Evolutionary conservation across 805 yeast species (phyloP), one percentile per base, ranked within the genome.

Genomic region (Yarrowia porcina): DNA sequence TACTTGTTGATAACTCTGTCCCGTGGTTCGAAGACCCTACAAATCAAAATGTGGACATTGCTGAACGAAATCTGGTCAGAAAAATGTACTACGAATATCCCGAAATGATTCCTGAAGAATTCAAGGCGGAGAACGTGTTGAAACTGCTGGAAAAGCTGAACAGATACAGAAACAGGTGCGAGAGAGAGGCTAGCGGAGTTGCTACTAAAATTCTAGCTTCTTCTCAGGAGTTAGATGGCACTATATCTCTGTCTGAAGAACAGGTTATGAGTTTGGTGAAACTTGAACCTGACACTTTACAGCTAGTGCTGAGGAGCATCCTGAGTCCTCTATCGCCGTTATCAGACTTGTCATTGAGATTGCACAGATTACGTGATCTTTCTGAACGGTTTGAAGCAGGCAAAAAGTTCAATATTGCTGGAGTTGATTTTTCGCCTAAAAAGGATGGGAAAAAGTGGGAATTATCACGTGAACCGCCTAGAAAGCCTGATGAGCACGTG

Each of bases 21-120:
- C 54, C 65, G 0, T 89, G 94, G 93, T 83, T 85, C 69, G 92
- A 88, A 68, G 96, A 89, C 68, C 69, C 74, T 2, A 84, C 93
- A 0, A 89, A 89, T 66, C 68, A 69, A 2, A 84, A 86, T 66
- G 73, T 79, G 1, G 67, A 69, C 10, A 76, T 85, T 47, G 88
- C 93, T 0, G 67, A 74, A 36, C 75, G 96, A 56, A 89, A 89
- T 67, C 73, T 78, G 17, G 74, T 83, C 2, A 75, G 94, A 38
- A 72, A 74, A 41, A 49, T 69, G 62, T 56, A 56, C 30, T 41
- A 39, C 18, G 33, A 50, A 17, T 36, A 50, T 20, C 20, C 36
- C 6, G 61, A 56, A 6, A 39, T 39, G 45, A 41, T 56, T 20
- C 61, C 61, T 2, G 38, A 38, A 18, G 39, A 39, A 18, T 56